phyloP scores from a whole-genome alignment of 1,284 basidiomycete genomes.

The Baeospora myosura region DNA sequence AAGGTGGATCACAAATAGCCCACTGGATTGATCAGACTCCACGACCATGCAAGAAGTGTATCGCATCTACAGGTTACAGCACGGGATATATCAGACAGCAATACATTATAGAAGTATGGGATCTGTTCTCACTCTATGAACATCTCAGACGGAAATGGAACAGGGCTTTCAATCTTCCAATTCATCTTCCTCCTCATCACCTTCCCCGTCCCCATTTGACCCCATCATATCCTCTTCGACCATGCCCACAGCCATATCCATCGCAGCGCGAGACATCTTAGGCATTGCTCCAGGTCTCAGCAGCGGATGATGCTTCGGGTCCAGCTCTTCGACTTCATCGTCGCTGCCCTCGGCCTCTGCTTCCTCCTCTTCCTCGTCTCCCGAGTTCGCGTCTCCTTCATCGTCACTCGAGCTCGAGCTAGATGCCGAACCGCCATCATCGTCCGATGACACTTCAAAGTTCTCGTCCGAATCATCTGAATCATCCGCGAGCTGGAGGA shows the following conservation, averaged over 20 bases:
- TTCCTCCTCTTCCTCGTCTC: constrained; percentile 16
- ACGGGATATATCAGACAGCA: too few relatives aligned
- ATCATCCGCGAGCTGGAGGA: constrained; percentile 37
- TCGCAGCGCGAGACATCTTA: constrained; percentile 54
- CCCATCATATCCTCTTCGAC: constrained; percentile 45
- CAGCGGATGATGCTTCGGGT: constrained; percentile 53
- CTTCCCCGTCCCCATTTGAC: constrained; percentile 18
- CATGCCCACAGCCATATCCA: constrained; percentile 59
- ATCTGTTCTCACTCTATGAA: too few relatives aligned
- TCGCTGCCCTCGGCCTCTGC: constrained; percentile 28
- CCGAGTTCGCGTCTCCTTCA: constrained; percentile 18
- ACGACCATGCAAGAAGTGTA: too few relatives aligned
- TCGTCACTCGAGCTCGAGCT: constrained; percentile 19
- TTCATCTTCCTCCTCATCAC: constrained; percentile 25
- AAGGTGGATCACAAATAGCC: too few relatives aligned
- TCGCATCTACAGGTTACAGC: too few relatives aligned
- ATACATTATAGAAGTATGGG: too few relatives aligned
- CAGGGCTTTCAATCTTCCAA: constrained; percentile 18
- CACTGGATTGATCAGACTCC: too few relatives aligned
- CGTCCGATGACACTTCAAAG: constrained; percentile 25
- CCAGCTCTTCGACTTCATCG: constrained; percentile 38
- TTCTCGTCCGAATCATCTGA: constrained; percentile 48
- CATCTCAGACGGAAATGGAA: too few relatives aligned
- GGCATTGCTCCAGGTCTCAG: constrained; percentile 63
- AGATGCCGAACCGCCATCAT: constrained; percentile 5